Evolutionary conservation across 2,329 filamentous ascomycete genomes (phyloP), one percentile per base, ranked within the genome.

Genomic region (Penicillium sp.): DNA sequence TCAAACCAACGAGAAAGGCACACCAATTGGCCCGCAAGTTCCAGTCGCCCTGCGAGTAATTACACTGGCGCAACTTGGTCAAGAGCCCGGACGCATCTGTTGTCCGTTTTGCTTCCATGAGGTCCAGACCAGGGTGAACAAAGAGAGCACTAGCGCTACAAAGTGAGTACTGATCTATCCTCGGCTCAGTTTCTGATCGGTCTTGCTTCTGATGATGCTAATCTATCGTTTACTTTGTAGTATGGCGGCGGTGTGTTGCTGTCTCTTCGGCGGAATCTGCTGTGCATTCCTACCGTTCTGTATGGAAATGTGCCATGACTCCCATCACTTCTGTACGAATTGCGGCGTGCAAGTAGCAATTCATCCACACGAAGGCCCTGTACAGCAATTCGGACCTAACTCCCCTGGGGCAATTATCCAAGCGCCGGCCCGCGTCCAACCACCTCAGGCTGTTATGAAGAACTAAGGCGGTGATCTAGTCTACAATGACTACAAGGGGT

Each of bases 301-400:
- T 19, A 58, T 62, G 54, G 38, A 63, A 38, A 62, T 63, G 61
- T 63, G 61, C 19, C 61, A 63, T 15, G 60, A 63, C 12, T 41
- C 47, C 7, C 61, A 63, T 33, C 61, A 63, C 17, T 63, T 58
- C 42, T 63, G 61, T 17, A 43, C 57, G 8, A 52, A 58, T 2
- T 63, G 61, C 6, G 47, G 47, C 0, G 17, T 27, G 10, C 21
- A 38, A 27, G 54, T 56, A 3, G 54, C 54, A 6, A 31, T 45
- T 45, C 31, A 10, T 21, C 47, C 54, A 2, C 47, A 56, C 13
- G 54, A 56, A 2, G 38, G 38, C 0, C 47, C 38, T 1, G 31
- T 56, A 1, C 40, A 51, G 31, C 13, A 15, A 12, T 56, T 56
- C 19, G 35, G 27, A 10, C 54, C 54, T 2, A 2, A 27, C 2